Evolutionary conservation across 768 basidiomycete species (phyloP), one percentile per base, ranked within the genome.

Genomic region (Amanita pseudoporphyria): DNA sequence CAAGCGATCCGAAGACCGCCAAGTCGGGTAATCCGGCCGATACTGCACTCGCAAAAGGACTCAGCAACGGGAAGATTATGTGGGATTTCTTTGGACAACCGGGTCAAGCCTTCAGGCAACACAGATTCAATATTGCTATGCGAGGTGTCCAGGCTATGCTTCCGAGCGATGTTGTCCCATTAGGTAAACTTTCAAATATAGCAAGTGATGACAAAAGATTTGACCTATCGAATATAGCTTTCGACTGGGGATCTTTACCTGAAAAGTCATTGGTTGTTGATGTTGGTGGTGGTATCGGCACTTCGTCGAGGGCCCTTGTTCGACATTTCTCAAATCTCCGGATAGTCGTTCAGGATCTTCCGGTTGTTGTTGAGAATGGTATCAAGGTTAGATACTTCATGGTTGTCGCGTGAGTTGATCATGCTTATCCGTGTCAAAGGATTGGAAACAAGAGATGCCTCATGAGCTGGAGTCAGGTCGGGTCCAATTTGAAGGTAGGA

Each of bases 211-310:
- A 14, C 1, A 3, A 3, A 16, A 5, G 31, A 16, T 9, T n/a
- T 18, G 16, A 42, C 10, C 30, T 5, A n/a, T 33, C n/a, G 13
- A 9, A 10, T 32, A 31, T 47, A 66, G 64, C 52, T 1, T 56
- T 57, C 26, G 56, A 62, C 24, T 64, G 63, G 64, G 52, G 50
- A 14, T 44, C 54, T 1, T 49, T 66, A 5, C 52, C 59, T 1
- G 19, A 47, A 32, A 56, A 51, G 6, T 50, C 58, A 4, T 35
- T 60, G 19, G 54, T 67, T 21, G 62, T 67, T 16, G 65, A 66
- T 49, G 64, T 66, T 12, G 63, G 59, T 3, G 64, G 62, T 6
- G 62, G 63, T 2, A 52, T 63, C 12, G 65, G 65, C 2, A 53
- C 55, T 1, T 52, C 57, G 16, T 47, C 63, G 1, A 38, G 61